A percentile compares a stretch with the other conserved stretches of the same genome.
phyloP scores from a whole-genome alignment of 495 filamentous ascomycete genomes.

The Xylaria telfairii region DNA sequence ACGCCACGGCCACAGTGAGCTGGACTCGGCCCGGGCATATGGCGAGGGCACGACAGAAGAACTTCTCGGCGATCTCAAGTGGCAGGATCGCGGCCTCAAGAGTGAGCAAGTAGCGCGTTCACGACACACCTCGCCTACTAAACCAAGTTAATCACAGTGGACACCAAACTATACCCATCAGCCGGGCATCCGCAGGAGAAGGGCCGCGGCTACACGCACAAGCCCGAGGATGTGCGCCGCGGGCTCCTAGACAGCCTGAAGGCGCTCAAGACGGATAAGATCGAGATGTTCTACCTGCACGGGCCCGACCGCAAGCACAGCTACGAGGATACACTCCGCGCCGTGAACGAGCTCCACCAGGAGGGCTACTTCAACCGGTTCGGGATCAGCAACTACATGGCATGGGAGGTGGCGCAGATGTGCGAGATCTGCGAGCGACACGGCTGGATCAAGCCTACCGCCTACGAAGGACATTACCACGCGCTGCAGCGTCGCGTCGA shows the following conservation, averaged over 20 bases:
- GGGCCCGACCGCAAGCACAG: conserved; percentile 54
- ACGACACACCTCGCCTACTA: not conserved
- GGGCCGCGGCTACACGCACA: conserved; percentile 34
- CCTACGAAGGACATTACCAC: conserved; percentile 73
- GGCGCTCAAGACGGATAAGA: conserved; percentile 51
- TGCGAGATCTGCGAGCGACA: conserved; percentile 55
- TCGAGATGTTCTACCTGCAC: conserved; percentile 62
- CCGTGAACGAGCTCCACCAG: conserved; percentile 54
- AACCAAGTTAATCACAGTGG: conserved; percentile 36
- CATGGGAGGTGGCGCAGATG: conserved; percentile 59
- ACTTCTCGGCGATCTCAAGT: conserved; percentile 53
- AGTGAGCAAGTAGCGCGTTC: conserved; percentile 13
- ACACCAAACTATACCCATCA: conserved; percentile 59
- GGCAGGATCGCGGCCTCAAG: conserved; percentile 53
- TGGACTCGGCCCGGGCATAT: conserved; percentile 64
- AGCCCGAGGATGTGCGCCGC: conserved; percentile 45
- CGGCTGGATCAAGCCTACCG: conserved; percentile 65
- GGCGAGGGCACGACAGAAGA: conserved; percentile 58
- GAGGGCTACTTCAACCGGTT: conserved; percentile 53
- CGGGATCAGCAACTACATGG: conserved; percentile 59
- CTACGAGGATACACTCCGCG: conserved; percentile 56
- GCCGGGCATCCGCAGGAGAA: conserved; percentile 19
- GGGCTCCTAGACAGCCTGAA: conserved; percentile 50
- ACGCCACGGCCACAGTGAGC: conserved; percentile 58
- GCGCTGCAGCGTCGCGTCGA: conserved; percentile 62